Evolutionary conservation across 75 land plant species (phyloP).

Genomic region (Sequoia sempervirens): DNA sequence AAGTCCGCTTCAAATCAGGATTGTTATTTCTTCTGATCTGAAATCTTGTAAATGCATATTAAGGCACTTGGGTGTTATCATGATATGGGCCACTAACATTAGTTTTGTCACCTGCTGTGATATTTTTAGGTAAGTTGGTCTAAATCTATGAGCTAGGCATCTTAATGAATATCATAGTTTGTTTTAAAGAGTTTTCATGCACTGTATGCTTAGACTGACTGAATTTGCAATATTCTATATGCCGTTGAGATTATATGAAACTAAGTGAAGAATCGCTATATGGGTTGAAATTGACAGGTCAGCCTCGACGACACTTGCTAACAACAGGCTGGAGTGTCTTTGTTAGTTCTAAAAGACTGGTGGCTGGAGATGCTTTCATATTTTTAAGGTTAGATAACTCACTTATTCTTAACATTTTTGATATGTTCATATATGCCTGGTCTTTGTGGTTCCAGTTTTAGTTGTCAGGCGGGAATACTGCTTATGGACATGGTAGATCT

Average conservation of each 20-base stretch:
- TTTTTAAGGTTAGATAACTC: slow-evolving; percentile 31
- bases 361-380: slow-evolving; percentile 50
- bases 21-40: not conserved
- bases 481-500: not conserved
- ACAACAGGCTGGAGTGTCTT: slow-evolving; percentile 66
- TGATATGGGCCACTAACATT: not conserved
- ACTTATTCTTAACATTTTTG: not conserved
- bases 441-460: not conserved
- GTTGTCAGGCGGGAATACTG: not conserved
- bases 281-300: slow-evolving; percentile 26
- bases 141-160: no score
- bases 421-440: not conserved
- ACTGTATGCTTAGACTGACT: not conserved
- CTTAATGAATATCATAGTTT: not conserved
- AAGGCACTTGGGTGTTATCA: not conserved
- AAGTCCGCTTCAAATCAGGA: not conserved
- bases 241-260: not conserved
- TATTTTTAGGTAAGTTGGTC: not conserved
- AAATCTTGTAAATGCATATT: not conserved
- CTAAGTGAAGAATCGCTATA: not conserved
- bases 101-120: not conserved
- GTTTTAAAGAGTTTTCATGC: not conserved
- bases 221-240: not conserved
- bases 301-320: slow-evolving; percentile 48
- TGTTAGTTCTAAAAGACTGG: slow-evolving; percentile 48